Conservation (phyloP, 2,329 filamentous ascomycete genomes). For the Colletotrichum tropicale region DNA sequence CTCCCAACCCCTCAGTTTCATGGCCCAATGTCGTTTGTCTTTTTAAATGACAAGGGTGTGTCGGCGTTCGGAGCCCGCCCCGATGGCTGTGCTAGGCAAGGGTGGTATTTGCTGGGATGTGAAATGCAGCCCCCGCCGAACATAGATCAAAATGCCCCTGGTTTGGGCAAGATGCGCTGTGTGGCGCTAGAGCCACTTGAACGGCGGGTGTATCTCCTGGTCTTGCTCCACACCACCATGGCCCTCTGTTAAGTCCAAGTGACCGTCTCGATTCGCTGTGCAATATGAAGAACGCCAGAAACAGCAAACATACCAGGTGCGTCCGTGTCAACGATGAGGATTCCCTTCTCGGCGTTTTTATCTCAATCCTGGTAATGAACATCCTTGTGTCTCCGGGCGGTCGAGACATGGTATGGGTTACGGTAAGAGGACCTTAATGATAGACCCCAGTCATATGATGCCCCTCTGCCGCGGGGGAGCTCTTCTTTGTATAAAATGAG, state of each 20-base stretch:
- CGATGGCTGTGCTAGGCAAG: background rate
- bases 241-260: background rate
- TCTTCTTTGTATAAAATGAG: background rate
- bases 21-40: background rate
- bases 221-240: background rate
- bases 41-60: background rate
- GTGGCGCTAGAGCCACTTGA: background rate
- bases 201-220: background rate
- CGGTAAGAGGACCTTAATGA: background rate
- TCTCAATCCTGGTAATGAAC: background rate
- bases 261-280: background rate
- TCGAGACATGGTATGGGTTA: background rate
- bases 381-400: background rate
- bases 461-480: background rate
- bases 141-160: background rate
- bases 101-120: background rate
- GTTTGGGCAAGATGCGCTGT: background rate
- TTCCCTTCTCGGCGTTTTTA: background rate
- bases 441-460: background rate
- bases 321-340: background rate
- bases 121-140: background rate
- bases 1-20: background rate
- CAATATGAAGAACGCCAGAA: background rate
- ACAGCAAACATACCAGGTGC: background rate
- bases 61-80: background rate